Percentiles rank a stretch among this genome's conserved stretches.
Conservation (phyloP, 805 yeast species). For the Wickerhamiella australiensis region DNA sequence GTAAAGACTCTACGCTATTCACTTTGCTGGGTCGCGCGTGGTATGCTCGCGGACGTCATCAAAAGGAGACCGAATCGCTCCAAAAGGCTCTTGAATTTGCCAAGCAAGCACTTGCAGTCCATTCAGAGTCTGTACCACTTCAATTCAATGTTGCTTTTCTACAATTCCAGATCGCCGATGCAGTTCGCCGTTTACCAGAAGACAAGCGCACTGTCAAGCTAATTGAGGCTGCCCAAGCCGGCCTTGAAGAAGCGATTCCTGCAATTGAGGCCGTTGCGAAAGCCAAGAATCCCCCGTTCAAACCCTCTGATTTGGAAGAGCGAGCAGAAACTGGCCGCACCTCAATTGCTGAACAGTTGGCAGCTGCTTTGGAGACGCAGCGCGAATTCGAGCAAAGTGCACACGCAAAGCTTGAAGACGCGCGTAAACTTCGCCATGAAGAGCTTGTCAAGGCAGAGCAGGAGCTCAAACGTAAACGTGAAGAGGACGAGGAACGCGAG, state of each 20-base stretch:
- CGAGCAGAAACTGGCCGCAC: conserved; percentile 48
- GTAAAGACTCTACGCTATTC: conserved; percentile 52
- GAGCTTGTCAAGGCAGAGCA: conserved; percentile 37
- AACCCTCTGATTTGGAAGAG: conserved; percentile 65
- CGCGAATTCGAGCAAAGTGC: conserved; percentile 47
- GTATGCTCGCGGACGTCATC: conserved; percentile 64
- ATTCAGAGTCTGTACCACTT: conserved; percentile 35
- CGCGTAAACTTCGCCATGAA: conserved; percentile 51
- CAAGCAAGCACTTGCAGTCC: conserved; percentile 39
- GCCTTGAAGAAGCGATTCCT: conserved; percentile 50
- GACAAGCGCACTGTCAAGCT: conserved; percentile 51
- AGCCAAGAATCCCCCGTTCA: conserved; percentile 57
- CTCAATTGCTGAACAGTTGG: conserved; percentile 61
- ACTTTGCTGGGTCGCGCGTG: conserved; percentile 79
- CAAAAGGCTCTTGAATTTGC: conserved; percentile 52
- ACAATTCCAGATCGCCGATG: conserved; percentile 78
- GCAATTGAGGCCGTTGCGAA: conserved; percentile 49
- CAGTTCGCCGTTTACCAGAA: conserved; percentile 48
- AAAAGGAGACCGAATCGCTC: conserved; percentile 50
- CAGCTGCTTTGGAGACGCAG: conserved; percentile 60
- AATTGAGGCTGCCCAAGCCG: conserved; percentile 43
- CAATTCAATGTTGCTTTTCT: conserved; percentile 74
- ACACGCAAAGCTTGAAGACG: conserved; percentile 55
- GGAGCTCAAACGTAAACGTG: conserved; percentile 22
- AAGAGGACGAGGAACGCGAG: conserved; percentile 24